Evolutionary conservation across 495 filamentous ascomycete genomes (phyloP), one percentile per base, ranked within the genome.

Genomic region (Trichoderma asperelloides): DNA sequence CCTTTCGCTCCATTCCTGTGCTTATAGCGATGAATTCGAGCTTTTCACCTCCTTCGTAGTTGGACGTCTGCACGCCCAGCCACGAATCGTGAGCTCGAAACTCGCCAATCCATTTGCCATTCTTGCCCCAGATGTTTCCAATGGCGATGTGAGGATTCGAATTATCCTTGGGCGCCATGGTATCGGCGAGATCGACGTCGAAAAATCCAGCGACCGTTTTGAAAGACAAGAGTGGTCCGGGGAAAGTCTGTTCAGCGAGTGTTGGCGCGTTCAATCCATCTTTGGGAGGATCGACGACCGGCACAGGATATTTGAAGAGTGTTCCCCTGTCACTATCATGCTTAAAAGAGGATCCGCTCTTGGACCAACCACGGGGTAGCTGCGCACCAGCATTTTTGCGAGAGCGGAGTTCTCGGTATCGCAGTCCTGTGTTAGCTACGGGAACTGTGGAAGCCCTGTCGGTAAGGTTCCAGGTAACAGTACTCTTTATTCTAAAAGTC

Each of bases 11-110:
- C 33, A 40, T 60, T 7, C 55, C 66, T 15, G 66, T 62, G 33
- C 55, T 63, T 2, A 67, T 63, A 57, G 66, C 66, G 66, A 67
- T 49, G 60, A 67, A 67, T 15, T 67, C 66, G 66, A 67, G 66
- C 39, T 23, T 40, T 37, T 67, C 66, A 25, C 28, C 66, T 60
- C 66, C 66, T 15, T 67, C 66, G 25, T 67, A 67, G 66, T 67
- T 67, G 55, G 66, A 67, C n/a, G 37, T 39, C 37, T 63, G 37
- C 11, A 67, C 23, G 66, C 66, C 66, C 21, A 67, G 39, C 66
- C 66, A 67, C n/a, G 43, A 27, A 33, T 67, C 66, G 57, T 67
- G 66, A 23, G 66, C 57, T 41, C 66, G 57, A 4, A 67, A 40
- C 8, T 40, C 43, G 57, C 66, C 66, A 13, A 57, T 41, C 66